Conservation (phyloP, 2,329 filamentous ascomycete genomes). For the Leptosphaerulina australis region DNA sequence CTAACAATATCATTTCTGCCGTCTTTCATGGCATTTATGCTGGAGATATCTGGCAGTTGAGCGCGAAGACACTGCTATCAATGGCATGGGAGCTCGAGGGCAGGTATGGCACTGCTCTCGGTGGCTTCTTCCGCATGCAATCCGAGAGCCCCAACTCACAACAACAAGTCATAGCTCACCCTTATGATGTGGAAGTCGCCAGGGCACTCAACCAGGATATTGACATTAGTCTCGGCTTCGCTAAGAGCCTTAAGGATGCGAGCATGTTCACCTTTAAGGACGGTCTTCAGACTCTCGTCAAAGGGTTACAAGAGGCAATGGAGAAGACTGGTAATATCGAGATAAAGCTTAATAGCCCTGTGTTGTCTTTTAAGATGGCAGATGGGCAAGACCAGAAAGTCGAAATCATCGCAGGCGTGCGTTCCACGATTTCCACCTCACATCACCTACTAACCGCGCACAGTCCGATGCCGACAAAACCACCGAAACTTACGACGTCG, state of each 20-base stretch:
- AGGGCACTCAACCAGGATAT: conserved; percentile 45
- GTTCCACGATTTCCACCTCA: neutral
- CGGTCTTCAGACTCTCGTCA: conserved; percentile 50
- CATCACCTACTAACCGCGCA: conserved; percentile 15
- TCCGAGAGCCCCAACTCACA: conserved; percentile 11
- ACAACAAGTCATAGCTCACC: conserved; percentile 24
- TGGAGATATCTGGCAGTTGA: conserved; percentile 82
- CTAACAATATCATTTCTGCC: conserved; percentile 77
- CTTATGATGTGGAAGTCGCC: conserved; percentile 27
- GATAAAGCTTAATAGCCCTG: conserved; percentile 46
- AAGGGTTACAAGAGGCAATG: conserved; percentile 46
- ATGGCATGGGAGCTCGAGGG: conserved; percentile 57
- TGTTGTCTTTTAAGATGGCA: conserved; percentile 27
- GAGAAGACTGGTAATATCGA: conserved; percentile 48
- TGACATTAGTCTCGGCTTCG: conserved; percentile 43
- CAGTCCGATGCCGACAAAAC: conserved; percentile 23
- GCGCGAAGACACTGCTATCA: conserved; percentile 68
- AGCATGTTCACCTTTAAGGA: conserved; percentile 54
- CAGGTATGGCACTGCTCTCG: conserved; percentile 42
- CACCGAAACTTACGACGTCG: conserved; percentile 37
- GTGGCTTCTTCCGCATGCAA: conserved; percentile 31
- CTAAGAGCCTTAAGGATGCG: conserved; percentile 37
- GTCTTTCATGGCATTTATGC: conserved; percentile 88
- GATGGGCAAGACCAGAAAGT: conserved; percentile 24
- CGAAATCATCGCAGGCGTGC: conserved; percentile 35